phyloP scores from a whole-genome alignment of 805 yeast species.

The Yamadazyma endophytica region DNA sequence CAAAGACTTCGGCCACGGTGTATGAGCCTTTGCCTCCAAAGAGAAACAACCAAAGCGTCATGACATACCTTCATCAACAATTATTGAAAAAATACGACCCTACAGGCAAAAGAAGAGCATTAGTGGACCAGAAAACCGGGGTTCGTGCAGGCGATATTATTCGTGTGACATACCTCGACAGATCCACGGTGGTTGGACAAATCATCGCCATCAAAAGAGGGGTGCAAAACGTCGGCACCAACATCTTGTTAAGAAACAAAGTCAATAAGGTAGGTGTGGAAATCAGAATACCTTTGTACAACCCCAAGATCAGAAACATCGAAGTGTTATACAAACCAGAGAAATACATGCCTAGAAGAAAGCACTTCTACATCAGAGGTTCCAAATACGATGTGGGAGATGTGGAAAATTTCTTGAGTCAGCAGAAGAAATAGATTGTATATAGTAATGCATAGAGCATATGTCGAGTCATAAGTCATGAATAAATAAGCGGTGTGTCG shows the following conservation, averaged over 20 bases:
- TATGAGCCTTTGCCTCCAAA: constrained; percentile 49
- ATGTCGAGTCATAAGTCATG: too few relatives aligned
- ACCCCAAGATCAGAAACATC: constrained; percentile 71
- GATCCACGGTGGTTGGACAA: constrained; percentile 72
- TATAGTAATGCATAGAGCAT: background rate
- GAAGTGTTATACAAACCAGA: constrained; percentile 75
- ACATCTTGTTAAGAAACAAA: constrained; percentile 78
- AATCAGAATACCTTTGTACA: constrained; percentile 71
- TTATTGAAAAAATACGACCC: constrained; percentile 65
- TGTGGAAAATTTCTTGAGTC: constrained; percentile 41
- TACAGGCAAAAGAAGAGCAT: constrained; percentile 43
- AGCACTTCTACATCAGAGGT: constrained; percentile 86
- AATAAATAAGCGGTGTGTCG: too few relatives aligned
- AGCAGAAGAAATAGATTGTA: constrained; percentile 11
- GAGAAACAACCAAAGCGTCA: constrained; percentile 42
- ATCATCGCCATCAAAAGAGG: constrained; percentile 70
- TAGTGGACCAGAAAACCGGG: constrained; percentile 25
- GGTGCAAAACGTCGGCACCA: constrained; percentile 60
- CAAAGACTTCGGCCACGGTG: constrained; percentile 33
- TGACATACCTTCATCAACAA: constrained; percentile 46
- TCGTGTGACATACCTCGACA: constrained; percentile 64
- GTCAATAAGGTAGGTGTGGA: constrained; percentile 83
- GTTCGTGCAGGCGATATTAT: constrained; percentile 81
- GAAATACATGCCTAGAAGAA: constrained; percentile 70
- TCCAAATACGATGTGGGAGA: constrained; percentile 73